Evolutionary conservation across 345 rosid species (phyloP).

Genomic region (Hevea brasiliensis): DNA sequence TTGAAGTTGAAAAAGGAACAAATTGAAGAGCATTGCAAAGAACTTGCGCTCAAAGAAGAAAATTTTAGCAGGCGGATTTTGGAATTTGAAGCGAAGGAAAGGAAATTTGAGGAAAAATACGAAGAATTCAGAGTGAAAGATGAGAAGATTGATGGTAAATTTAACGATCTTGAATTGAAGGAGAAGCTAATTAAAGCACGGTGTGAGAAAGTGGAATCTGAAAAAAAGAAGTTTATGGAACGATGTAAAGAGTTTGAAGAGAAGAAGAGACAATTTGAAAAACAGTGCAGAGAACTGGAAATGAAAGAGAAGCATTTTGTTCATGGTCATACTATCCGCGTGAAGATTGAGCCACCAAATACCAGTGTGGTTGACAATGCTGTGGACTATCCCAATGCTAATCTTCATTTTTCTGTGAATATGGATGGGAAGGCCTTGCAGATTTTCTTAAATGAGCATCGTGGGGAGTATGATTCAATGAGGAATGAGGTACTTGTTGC

Average conservation of each 20-base stretch:
- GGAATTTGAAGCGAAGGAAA: conserved; percentile 22
- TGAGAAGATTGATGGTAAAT: conserved; percentile 10
- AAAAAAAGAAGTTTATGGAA: conserved; percentile 28
- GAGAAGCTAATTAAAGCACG: conserved; percentile 15
- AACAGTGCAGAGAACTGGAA: conserved; percentile 30
- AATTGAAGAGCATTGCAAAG: conserved; percentile 20
- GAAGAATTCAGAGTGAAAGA: conserved; percentile 15
- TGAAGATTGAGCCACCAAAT: conserved; percentile 20
- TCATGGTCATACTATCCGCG: background rate
- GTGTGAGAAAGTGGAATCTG: conserved; percentile 16
- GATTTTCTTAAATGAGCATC: conserved; percentile 45
- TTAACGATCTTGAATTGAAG: conserved; percentile 14
- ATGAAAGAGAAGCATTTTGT: conserved; percentile 19
- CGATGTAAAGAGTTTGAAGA: conserved; percentile 18
- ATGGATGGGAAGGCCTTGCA: conserved; percentile 47
- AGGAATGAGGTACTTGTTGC: conserved; percentile 25
- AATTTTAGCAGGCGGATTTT: background rate
- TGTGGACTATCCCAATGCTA: background rate
- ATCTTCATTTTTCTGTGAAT: conserved; percentile 8
- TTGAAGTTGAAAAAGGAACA: conserved; percentile 17
- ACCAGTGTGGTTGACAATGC: background rate
- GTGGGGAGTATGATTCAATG: conserved; percentile 33
- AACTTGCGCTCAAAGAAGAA: background rate
- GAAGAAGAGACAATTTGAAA: conserved; percentile 18
- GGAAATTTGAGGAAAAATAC: conserved; percentile 14